Conservation (phyloP, 352 stramenopile species). For the Globisporangium nagaii region DNA sequence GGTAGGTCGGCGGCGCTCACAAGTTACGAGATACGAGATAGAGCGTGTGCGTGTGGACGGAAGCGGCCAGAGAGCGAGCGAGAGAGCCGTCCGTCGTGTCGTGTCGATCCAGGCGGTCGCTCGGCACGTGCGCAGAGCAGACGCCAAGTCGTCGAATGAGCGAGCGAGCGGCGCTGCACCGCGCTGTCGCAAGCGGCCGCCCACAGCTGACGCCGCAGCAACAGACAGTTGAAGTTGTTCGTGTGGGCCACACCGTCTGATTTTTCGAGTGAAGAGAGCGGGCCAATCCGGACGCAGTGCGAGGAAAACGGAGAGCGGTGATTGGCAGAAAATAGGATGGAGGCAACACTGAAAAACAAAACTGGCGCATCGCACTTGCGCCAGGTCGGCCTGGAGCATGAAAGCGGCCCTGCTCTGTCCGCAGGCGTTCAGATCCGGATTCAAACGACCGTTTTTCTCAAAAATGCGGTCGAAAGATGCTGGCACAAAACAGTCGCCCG, state of each 20-base stretch:
- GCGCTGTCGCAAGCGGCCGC: no score
- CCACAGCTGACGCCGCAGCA: no score
- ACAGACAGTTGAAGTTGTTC: conserved; percentile 7
- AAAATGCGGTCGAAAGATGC: no score
- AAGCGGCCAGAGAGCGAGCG: not conserved
- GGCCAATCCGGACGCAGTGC: not conserved
- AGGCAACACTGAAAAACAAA: not conserved
- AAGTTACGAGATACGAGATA: no score
- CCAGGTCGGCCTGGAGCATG: no score
- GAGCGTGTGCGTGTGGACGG: not conserved
- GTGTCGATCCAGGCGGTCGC: conserved; percentile 1
- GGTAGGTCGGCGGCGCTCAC: not conserved
- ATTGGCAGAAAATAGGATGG: not conserved
- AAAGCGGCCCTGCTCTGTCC: not conserved
- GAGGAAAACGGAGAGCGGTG: not conserved
- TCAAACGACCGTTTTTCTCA: not conserved
- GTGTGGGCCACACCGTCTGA: conserved; percentile 3
- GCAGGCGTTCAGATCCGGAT: not conserved
- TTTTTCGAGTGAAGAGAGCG: not conserved
- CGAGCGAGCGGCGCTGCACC: not conserved
- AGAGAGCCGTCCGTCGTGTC: conserved; percentile 4
- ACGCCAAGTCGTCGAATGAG: no score
- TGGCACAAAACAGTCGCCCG: no score
- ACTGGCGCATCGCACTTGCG: not conserved
- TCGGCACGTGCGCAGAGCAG: no score